A percentile compares a stretch with the other conserved stretches of the same genome.
phyloP scores from a whole-genome alignment of 148 eudicot genomes.

The Chenopodium suecicum region DNA sequence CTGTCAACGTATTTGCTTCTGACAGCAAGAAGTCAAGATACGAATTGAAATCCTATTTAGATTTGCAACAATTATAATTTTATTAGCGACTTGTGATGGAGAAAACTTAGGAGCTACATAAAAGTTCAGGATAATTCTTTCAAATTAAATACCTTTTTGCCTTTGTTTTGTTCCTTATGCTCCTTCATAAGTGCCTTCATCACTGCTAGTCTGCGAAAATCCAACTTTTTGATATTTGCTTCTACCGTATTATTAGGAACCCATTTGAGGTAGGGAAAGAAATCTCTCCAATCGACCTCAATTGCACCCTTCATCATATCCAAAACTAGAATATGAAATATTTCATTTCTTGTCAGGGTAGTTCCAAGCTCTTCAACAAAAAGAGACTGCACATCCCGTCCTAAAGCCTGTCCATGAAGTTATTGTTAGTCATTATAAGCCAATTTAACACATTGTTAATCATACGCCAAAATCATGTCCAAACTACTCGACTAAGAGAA shows the following conservation, averaged over 20 bases:
- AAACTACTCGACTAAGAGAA: background rate
- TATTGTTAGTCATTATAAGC: background rate
- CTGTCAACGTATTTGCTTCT: slow-evolving; percentile 56
- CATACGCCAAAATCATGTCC: background rate
- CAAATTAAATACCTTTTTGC: slow-evolving; percentile 40
- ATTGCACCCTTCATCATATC: slow-evolving; percentile 88
- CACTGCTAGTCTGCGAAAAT: slow-evolving; percentile 57
- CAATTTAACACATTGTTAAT: background rate
- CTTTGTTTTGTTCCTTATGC: slow-evolving; percentile 40
- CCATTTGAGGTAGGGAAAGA: slow-evolving; percentile 81
- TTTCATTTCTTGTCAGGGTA: slow-evolving; percentile 56
- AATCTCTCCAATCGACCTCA: slow-evolving; percentile 95
- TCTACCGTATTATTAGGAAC: slow-evolving; percentile 67
- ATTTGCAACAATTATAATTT: background rate
- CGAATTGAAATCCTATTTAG: slow-evolving; percentile 46
- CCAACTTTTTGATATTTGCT: slow-evolving; percentile 41
- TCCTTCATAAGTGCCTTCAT: slow-evolving; percentile 66
- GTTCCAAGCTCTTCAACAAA: slow-evolving; percentile 60
- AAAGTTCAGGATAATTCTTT: background rate
- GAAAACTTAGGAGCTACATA: background rate
- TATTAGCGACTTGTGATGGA: background rate
- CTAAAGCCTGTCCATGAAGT: slow-evolving; percentile 51
- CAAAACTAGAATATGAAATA: slow-evolving; percentile 49
- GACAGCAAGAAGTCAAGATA: slow-evolving; percentile 59
- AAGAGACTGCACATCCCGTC: slow-evolving; percentile 55